A percentile compares a stretch with the other conserved stretches of the same genome.
These are phyloP conservation scores for Gamarada debralockiae DNA, from an alignment of 495 filamentous ascomycete species.

Conservation along the genomic window DNA sequence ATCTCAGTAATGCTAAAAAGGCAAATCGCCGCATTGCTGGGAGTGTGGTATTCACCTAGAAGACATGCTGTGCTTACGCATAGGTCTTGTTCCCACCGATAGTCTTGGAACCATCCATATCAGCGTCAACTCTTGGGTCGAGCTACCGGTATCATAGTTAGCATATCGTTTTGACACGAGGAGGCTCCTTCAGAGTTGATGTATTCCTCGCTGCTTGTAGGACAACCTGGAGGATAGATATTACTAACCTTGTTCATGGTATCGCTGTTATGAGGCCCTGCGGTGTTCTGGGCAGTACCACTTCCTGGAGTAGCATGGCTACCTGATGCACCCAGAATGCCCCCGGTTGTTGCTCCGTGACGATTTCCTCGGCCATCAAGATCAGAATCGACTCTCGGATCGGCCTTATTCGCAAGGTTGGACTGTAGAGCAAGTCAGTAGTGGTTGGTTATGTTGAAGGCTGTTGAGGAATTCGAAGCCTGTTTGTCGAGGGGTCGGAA, in stretches of 20 bases:
- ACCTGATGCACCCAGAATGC: constrained; percentile 16
- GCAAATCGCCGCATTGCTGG: too few relatives aligned
- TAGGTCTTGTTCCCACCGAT: constrained; percentile 22
- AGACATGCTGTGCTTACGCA: constrained; percentile 10
- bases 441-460: too few relatives aligned
- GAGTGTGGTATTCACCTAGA: too few relatives aligned
- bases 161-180: too few relatives aligned
- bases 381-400: constrained; percentile 51
- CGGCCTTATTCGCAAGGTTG: constrained; percentile 48
- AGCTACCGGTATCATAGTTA: too few relatives aligned
- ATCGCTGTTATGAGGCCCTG: constrained; percentile 36
- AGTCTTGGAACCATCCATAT: constrained; percentile 20
- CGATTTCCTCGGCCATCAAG: constrained; percentile 31
- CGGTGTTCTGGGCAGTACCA: constrained; percentile 30
- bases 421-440: constrained; percentile 31
- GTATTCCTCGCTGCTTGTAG: too few relatives aligned
- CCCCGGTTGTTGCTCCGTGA: constrained; percentile 19
- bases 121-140: constrained; percentile 33
- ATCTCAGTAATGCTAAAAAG: too few relatives aligned
- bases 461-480: neutral
- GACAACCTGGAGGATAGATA: too few relatives aligned
- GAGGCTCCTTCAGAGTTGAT: too few relatives aligned
- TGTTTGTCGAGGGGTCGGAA: too few relatives aligned
- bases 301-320: constrained; percentile 25
- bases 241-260: constrained; percentile 30